These are phyloP conservation scores for barrel medic (Medicago truncatula) DNA, from an alignment of 306 rosid genomes.

Conservation along the genomic window DNA sequence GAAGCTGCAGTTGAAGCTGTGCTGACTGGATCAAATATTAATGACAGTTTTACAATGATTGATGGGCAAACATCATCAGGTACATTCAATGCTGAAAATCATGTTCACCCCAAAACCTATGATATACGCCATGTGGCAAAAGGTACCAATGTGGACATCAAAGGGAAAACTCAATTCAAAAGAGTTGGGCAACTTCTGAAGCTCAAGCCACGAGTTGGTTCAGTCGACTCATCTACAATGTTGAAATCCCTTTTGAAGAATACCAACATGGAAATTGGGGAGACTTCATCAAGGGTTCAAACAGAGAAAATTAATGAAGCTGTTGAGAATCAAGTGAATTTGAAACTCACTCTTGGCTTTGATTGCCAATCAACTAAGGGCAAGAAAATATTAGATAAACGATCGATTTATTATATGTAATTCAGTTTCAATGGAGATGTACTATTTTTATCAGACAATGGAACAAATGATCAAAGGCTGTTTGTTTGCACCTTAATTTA, in stretches of 20 bases:
- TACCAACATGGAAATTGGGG: conserved; percentile 24
- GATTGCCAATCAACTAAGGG: neutral
- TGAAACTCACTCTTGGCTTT: conserved; percentile 55
- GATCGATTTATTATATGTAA: neutral
- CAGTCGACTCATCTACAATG: neutral
- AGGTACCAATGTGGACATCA: conserved; percentile 3
- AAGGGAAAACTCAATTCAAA: conserved; percentile 47
- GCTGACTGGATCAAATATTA: conserved; percentile 49
- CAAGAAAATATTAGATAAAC: neutral
- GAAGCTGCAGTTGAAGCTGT: conserved; percentile 70
- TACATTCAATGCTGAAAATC: neutral
- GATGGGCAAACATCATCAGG: neutral
- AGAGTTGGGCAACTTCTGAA: conserved; percentile 17
- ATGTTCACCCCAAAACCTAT: neutral
- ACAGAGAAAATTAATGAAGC: neutral
- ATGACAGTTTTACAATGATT: neutral
- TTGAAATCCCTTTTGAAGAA: conserved; percentile 25
- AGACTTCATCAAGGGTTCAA: conserved; percentile 35
- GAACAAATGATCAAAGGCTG: neutral
- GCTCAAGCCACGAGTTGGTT: conserved; percentile 23
- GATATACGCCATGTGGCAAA: conserved; percentile 59
- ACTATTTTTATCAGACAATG: neutral
- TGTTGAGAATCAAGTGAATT: conserved; percentile 22
- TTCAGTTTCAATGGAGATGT: neutral
- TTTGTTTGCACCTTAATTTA: neutral